Evolutionary conservation across 31 red algal genomes (phyloP).

Genomic region (Odonthalia washingtoniensis): DNA sequence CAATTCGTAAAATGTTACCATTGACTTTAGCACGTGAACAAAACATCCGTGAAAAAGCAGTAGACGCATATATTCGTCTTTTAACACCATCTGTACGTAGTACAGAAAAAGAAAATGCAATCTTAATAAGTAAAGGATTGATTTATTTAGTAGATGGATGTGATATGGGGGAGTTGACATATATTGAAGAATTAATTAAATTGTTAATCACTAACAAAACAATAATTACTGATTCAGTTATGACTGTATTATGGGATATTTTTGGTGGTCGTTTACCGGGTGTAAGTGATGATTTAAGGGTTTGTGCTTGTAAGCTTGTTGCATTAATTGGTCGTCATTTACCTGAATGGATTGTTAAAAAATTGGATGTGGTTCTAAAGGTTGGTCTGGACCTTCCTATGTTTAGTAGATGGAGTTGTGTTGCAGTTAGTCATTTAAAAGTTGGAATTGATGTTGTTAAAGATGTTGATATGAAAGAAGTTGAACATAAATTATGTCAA

Average conservation of each 20-base stretch:
- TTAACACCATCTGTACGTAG: constrained; percentile 55
- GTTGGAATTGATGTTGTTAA: constrained; percentile 30
- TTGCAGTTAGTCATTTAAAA: constrained; percentile 40
- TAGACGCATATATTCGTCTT: constrained; percentile 75
- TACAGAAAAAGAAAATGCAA: constrained; percentile 48
- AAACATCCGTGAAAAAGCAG: constrained; percentile 59
- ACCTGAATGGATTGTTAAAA: constrained; percentile 53
- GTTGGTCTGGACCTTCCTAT: constrained; percentile 46
- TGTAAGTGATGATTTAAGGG: constrained; percentile 41
- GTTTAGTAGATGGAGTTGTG: constrained; percentile 46
- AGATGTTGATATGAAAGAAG: constrained; percentile 27
- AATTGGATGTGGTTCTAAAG: constrained; percentile 39
- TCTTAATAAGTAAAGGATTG: constrained; percentile 71
- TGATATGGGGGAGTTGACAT: constrained; percentile 79
- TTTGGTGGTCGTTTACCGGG: constrained; percentile 80
- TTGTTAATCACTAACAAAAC: constrained; percentile 36
- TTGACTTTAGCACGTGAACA: constrained; percentile 80
- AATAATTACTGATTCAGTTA: constrained; percentile 56
- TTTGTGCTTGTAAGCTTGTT: constrained; percentile 66
- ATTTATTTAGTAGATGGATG: constrained; percentile 65
- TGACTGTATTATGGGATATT: constrained; percentile 81
- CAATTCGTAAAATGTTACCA: constrained; percentile 73
- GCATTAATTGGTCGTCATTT: constrained; percentile 58
- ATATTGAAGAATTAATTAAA: constrained; percentile 67
- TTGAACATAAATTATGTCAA: constrained; percentile 21